Conservation (phyloP, 2,329 filamentous ascomycete species). For the Lachnellula suecica region DNA sequence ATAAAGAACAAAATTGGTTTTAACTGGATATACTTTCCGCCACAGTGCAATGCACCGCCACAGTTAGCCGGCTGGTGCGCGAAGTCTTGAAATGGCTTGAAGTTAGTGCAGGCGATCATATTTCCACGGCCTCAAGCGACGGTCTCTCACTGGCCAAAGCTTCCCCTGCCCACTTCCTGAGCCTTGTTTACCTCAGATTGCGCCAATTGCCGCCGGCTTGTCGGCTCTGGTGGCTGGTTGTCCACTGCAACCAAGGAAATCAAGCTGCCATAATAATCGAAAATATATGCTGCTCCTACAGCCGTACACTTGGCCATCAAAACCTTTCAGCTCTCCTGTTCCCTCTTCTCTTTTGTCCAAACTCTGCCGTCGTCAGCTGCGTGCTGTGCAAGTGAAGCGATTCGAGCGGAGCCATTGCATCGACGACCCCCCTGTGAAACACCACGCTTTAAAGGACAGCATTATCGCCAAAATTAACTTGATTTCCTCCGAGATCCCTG, state of each 20-base stretch:
- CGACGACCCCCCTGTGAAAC: background rate
- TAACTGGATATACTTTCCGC: background rate
- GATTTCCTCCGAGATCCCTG: background rate
- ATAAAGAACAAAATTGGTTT: no score
- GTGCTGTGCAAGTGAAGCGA: background rate
- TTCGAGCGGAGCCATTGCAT: background rate
- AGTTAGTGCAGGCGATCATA: slow-evolving; percentile 14
- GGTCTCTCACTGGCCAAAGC: slow-evolving; percentile 13
- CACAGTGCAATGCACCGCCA: background rate
- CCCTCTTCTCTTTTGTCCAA: background rate
- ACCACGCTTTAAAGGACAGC: background rate
- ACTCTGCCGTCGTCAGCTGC: background rate
- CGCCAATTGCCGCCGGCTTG: slow-evolving; percentile 12
- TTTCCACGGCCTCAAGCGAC: no score
- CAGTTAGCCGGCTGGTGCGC: background rate
- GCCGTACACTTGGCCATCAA: background rate
- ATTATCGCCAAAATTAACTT: background rate
- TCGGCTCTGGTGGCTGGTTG: slow-evolving; percentile 1
- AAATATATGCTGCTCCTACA: slow-evolving; percentile 2
- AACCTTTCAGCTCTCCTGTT: background rate
- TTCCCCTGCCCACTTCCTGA: slow-evolving; percentile 14
- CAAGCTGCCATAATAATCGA: slow-evolving; percentile 1
- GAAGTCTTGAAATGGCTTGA: slow-evolving; percentile 4
- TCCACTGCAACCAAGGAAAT: slow-evolving; percentile 4
- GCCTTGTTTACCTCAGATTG: no score